phyloP scores from a whole-genome alignment of 2,329 filamentous ascomycete species.

The Microthyrium microscopicum region DNA sequence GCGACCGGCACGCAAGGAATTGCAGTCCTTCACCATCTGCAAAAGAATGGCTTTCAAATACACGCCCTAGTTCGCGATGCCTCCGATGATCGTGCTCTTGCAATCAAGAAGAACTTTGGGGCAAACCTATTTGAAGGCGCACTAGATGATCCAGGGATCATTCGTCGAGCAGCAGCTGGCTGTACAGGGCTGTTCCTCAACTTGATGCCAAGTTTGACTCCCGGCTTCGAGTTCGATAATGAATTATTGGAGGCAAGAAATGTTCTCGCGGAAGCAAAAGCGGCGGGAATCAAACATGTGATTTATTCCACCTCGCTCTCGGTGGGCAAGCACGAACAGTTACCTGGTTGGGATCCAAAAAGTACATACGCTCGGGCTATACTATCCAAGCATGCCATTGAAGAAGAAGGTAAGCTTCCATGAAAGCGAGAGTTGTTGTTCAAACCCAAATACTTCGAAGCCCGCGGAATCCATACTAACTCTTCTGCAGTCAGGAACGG shows the following conservation, averaged over 20 bases:
- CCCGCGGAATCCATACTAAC: too few relatives aligned
- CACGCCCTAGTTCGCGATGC: constrained; percentile 19
- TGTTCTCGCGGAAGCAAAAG: constrained; percentile 16
- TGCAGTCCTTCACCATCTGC: constrained; percentile 14
- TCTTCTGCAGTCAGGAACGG: constrained; percentile 18
- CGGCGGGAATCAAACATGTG: constrained; percentile 17
- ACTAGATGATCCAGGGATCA: constrained; percentile 15
- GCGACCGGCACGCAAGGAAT: constrained; percentile 16
- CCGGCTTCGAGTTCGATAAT: constrained; percentile 11
- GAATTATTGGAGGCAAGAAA: constrained; percentile 11
- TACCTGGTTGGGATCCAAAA: constrained; percentile 4
- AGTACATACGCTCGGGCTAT: constrained; percentile 12
- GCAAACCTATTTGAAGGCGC: constrained; percentile 17
- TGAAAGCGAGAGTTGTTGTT: too few relatives aligned
- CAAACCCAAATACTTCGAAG: too few relatives aligned
- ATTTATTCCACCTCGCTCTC: constrained; percentile 13
- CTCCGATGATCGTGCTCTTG: constrained; percentile 13
- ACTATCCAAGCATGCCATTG: constrained; percentile 26
- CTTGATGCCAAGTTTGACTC: constrained; percentile 14
- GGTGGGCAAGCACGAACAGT: constrained; percentile 8
- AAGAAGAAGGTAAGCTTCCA: constrained; percentile 16
- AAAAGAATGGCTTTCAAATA: constrained; percentile 14
- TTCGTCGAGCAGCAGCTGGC: constrained; percentile 15
- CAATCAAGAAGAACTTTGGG: constrained; percentile 15
- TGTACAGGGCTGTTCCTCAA: constrained; percentile 16